Base-by-base conservation (phyloP, 179 eudicot species). In the Monotropa hypopitys region DNA sequence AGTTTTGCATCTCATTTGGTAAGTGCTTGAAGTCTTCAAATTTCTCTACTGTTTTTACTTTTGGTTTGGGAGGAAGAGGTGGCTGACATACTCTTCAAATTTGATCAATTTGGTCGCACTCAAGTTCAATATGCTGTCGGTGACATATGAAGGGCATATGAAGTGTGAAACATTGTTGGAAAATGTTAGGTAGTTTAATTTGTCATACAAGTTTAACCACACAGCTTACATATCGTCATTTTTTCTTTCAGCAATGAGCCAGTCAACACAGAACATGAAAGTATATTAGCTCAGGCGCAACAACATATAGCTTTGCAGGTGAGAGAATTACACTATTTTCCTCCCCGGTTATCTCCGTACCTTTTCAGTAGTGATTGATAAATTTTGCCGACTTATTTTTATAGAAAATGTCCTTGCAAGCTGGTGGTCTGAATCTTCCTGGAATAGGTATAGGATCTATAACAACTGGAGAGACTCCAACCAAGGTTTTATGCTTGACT, bases 241-340 rank as follows among this genome's bases (percentile, higher is more conserved):
- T 3, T 51, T 8, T 65, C 56, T 70, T 85, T 81, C 84, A 86
- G 91, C 87, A 91, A 78, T 78, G 94, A 89, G 76, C 91, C 88
- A 81, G 88, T 87, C 13, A 90, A 88, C 70, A 50, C 89, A 47
- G 98, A 94, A 81, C 98, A 92, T 83, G 94, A 88, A 62, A 82
- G 76, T 80, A 84, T 92, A 46, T 85, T 92, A 77, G 89, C 89
- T 67, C 98, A 91, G 81, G 95, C 97, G 12, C 93, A 86, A 71
- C 95, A 93, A 57, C 97, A 93, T 81, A 88, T 91, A 78, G 92
- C 90, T 69, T 83, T 94, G 86, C 98, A 94, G 93, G 98, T 94
- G 57, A 73, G 10, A 50, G 50, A 49, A 68, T 57, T 5, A 3
- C 26, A n/a, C 61, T 47, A 40, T 61, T 59, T 68, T 11, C 9